Evolutionary conservation across 495 filamentous ascomycete species (phyloP).

Genomic region (Pyrenula massariospora): DNA sequence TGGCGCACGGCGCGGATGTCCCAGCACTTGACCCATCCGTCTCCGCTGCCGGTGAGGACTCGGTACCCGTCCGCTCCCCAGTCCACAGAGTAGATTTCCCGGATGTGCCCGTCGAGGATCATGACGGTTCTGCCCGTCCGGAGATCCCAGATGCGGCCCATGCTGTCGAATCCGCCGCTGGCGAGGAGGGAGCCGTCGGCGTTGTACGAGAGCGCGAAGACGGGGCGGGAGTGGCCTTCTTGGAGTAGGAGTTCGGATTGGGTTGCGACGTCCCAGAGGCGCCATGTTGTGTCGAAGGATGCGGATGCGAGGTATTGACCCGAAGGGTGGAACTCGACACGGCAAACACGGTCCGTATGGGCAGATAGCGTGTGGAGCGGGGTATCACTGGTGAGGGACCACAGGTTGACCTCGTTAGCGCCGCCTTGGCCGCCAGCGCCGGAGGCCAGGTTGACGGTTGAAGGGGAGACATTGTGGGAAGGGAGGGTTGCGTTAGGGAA

Average conservation of each 20-base stretch:
- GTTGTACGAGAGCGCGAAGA: constrained; percentile 81
- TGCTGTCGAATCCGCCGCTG: constrained; percentile 83
- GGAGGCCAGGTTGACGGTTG: constrained; percentile 75
- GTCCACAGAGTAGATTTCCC: constrained; percentile 83
- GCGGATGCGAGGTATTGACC: constrained; percentile 85
- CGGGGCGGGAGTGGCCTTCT: constrained; percentile 89
- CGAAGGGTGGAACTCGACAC: constrained; percentile 90
- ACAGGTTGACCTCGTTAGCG: constrained; percentile 81
- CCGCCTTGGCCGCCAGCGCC: constrained; percentile 47
- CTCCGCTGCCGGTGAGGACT: constrained; percentile 77
- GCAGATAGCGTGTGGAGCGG: constrained; percentile 76
- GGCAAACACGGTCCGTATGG: constrained; percentile 76
- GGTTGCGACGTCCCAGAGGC: constrained; percentile 86
- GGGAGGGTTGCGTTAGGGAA: constrained; percentile 71
- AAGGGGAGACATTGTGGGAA: constrained; percentile 52
- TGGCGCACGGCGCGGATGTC: constrained; percentile 81
- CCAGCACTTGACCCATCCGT: constrained; percentile 97
- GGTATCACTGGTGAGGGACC: constrained; percentile 74
- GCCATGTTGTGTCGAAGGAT: constrained; percentile 93
- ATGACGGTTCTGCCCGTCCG: constrained; percentile 88
- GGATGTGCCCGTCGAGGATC: constrained; percentile 89
- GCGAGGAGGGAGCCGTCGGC: constrained; percentile 82
- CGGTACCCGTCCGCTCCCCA: constrained; percentile 88
- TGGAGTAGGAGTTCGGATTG: constrained; percentile 76
- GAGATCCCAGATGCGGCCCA: constrained; percentile 94